phyloP scores from a whole-genome alignment of 140 eudicot species.

The Artemisia princeps region DNA sequence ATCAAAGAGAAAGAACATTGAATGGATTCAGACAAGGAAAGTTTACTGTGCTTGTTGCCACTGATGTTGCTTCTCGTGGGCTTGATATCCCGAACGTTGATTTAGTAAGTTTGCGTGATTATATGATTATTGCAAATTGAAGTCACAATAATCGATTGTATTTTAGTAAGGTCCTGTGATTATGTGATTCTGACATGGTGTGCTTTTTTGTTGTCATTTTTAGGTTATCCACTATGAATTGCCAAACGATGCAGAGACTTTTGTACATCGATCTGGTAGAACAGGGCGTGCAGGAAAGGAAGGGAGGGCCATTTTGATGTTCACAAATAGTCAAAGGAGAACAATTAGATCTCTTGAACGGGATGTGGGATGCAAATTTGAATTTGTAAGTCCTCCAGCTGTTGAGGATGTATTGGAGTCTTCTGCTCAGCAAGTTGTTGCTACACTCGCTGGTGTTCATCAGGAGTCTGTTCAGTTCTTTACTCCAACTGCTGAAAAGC shows the following conservation, averaged over 20 bases:
- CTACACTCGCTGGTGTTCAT: constrained; percentile 85
- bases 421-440: constrained; percentile 78
- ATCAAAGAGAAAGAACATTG: constrained; percentile 83
- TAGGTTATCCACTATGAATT: constrained; percentile 85
- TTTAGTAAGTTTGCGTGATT: constrained; percentile 48
- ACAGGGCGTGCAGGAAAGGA: constrained; percentile 94
- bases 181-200: background rate
- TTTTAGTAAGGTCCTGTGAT: background rate
- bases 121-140: background rate
- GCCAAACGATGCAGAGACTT: constrained; percentile 92
- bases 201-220: background rate
- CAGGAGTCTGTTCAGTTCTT: constrained; percentile 65
- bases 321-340: constrained; percentile 64
- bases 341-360: constrained; percentile 68
- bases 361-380: constrained; percentile 86
- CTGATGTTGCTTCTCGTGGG: constrained; percentile 96
- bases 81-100: constrained; percentile 96
- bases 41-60: constrained; percentile 91
- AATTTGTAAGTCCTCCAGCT: constrained; percentile 60
- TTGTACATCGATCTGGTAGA: constrained; percentile 92
- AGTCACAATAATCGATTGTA: background rate
- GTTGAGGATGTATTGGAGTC: constrained; percentile 72
- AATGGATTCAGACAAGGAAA: constrained; percentile 89
- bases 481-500: constrained; percentile 75
- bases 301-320: constrained; percentile 82